Evolutionary conservation across 2,329 filamentous ascomycete genomes (phyloP).

Genomic region (Microsporum ferrugineum): DNA sequence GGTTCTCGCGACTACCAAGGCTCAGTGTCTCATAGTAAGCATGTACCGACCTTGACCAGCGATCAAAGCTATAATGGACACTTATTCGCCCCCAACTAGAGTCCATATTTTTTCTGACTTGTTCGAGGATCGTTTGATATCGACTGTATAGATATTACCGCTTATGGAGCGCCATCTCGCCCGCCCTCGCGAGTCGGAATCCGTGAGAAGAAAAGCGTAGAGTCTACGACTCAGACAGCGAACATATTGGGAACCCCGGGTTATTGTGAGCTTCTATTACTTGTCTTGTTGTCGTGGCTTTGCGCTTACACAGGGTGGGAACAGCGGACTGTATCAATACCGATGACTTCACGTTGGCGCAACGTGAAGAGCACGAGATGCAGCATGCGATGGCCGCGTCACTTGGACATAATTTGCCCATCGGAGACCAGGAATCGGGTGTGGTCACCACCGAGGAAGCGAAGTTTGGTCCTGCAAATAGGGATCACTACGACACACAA

Average conservation of each 20-base stretch:
- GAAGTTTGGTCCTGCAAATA: slow-evolving; percentile 45
- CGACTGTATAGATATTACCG: slow-evolving; percentile 18
- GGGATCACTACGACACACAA: slow-evolving; percentile 42
- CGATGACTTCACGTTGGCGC: slow-evolving; percentile 26
- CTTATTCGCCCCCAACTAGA: neutral
- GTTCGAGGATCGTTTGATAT: slow-evolving; percentile 13
- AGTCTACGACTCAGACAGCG: neutral
- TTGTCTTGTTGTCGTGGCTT: neutral
- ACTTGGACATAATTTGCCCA: slow-evolving; percentile 24
- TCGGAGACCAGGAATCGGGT: slow-evolving; percentile 42
- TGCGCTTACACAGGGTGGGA: neutral
- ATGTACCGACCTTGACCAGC: neutral
- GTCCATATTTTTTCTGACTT: slow-evolving; percentile 2
- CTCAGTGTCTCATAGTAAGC: slow-evolving; percentile 8
- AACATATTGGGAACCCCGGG: neutral
- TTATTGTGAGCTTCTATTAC: neutral
- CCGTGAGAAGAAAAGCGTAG: slow-evolving; percentile 8
- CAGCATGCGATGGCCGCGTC: slow-evolving; percentile 39
- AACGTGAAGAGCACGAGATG: slow-evolving; percentile 36
- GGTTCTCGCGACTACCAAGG: neutral
- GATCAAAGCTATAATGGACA: neutral
- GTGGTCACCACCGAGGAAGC: slow-evolving; percentile 30
- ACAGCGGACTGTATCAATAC: neutral
- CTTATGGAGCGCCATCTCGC: slow-evolving; percentile 33
- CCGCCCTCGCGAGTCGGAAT: slow-evolving; percentile 36